Conservation (phyloP, 1,139 yeast species). For the Pichia sp. region DNA sequence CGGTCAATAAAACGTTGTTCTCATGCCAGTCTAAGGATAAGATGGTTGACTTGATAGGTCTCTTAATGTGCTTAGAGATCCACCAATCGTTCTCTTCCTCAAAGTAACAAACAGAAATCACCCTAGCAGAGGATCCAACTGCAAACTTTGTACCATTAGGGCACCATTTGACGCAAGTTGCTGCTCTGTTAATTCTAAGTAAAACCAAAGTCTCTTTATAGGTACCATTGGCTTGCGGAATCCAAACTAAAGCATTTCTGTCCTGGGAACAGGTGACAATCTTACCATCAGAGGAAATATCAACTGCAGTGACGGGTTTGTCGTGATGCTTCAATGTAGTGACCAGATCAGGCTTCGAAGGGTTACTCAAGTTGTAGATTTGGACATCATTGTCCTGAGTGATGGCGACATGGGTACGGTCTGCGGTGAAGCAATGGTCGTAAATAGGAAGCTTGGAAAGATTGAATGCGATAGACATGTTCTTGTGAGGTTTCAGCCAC, state of each 20-base stretch:
- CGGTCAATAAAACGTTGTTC: slow-evolving; percentile 79
- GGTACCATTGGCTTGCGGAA: slow-evolving; percentile 48
- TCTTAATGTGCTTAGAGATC: slow-evolving; percentile 95
- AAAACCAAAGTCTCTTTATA: slow-evolving; percentile 87
- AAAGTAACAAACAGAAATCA: slow-evolving; percentile 92
- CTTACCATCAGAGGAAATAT: slow-evolving; percentile 80
- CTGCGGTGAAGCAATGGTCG: slow-evolving; percentile 81
- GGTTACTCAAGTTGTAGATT: slow-evolving; percentile 49
- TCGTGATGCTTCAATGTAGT: slow-evolving; percentile 79
- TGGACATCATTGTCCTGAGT: slow-evolving; percentile 75
- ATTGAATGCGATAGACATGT: slow-evolving; percentile 36
- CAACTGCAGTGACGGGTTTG: slow-evolving; percentile 91
- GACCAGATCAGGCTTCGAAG: slow-evolving; percentile 41
- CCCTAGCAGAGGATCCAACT: slow-evolving; percentile 92
- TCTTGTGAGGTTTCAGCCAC: slow-evolving; percentile 9
- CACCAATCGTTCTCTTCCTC: slow-evolving; percentile 99
- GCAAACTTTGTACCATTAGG: slow-evolving; percentile 93
- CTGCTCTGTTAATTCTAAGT: slow-evolving; percentile 88
- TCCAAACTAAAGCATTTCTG: slow-evolving; percentile 97
- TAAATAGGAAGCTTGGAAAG: slow-evolving; percentile 83
- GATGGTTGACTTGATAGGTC: slow-evolving; percentile 84
- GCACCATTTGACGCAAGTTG: slow-evolving; percentile 91
- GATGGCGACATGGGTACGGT: slow-evolving; percentile 62
- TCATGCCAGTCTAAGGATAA: slow-evolving; percentile 92
- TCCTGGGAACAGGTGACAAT: slow-evolving; percentile 98